phyloP scores from a whole-genome alignment of 163 green algal species.

The Coccomyxa subellipsoidea region DNA sequence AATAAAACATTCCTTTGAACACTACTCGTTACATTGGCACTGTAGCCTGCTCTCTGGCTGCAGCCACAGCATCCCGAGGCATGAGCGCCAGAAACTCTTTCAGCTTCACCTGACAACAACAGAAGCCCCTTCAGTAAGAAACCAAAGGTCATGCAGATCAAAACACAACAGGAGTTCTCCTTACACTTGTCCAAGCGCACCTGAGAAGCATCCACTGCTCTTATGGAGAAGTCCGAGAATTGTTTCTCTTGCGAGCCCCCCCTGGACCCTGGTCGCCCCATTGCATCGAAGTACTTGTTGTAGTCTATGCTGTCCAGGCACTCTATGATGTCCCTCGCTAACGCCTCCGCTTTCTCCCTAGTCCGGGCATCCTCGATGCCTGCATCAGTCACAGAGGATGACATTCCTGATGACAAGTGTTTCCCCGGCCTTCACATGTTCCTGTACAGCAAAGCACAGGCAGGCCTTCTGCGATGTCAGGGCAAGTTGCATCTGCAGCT shows the following conservation, averaged over 20 bases:
- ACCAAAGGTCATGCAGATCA: background rate
- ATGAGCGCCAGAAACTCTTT: slow-evolving; percentile 14
- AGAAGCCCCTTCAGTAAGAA: background rate
- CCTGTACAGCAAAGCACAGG: too few relatives aligned
- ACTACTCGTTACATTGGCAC: background rate
- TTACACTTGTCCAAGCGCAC: background rate
- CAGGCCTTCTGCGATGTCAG: too few relatives aligned
- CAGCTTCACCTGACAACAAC: slow-evolving; percentile 8
- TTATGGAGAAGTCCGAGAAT: slow-evolving; percentile 9
- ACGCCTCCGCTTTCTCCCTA: background rate
- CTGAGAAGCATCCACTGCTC: slow-evolving; percentile 2
- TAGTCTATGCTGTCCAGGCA: slow-evolving; percentile 17
- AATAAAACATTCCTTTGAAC: too few relatives aligned
- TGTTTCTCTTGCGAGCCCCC: background rate
- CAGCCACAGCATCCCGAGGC: background rate
- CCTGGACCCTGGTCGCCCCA: background rate
- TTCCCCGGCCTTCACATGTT: too few relatives aligned
- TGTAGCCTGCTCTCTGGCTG: slow-evolving; percentile 6
- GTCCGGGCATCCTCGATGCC: background rate
- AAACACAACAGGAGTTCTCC: background rate
- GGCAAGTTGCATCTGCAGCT: too few relatives aligned
- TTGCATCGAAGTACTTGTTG: slow-evolving; percentile 13
- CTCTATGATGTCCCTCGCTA: slow-evolving; percentile 11
- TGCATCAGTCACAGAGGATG: background rate
- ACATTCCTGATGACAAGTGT: too few relatives aligned